A percentile compares a stretch with the other conserved stretches of the same genome.
These are phyloP conservation scores for Phytophthora multivora DNA, from an alignment of 352 stramenopile species.

Conservation along the genomic window DNA sequence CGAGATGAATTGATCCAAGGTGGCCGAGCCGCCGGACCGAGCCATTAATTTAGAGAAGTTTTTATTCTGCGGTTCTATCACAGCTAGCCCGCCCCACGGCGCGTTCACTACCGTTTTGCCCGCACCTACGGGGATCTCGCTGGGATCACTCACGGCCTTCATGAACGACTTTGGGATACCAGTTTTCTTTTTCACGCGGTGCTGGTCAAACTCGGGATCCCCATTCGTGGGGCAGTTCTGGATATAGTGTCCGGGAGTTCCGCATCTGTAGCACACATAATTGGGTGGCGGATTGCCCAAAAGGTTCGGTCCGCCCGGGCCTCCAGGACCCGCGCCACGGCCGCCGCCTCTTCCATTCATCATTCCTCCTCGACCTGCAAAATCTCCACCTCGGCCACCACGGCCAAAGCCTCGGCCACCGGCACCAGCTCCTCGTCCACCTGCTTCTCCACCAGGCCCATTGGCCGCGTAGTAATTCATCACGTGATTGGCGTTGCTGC, in stretches of 20 bases:
- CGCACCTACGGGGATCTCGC: slow-evolving; percentile 80
- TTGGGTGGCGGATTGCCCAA: slow-evolving; percentile 74
- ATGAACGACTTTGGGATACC: slow-evolving; percentile 90
- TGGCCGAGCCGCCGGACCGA: slow-evolving; percentile 86
- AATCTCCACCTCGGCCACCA: slow-evolving; percentile 43
- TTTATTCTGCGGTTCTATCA: slow-evolving; percentile 92
- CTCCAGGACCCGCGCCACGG: slow-evolving; percentile 33
- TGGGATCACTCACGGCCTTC: slow-evolving; percentile 86
- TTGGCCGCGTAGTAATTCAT: slow-evolving; percentile 75
- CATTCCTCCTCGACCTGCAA: slow-evolving; percentile 48
- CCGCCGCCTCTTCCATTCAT: slow-evolving; percentile 55
- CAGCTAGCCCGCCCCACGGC: slow-evolving; percentile 84
- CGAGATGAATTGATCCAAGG: slow-evolving; percentile 90
- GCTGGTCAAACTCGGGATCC: slow-evolving; percentile 87
- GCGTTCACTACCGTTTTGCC: slow-evolving; percentile 90
- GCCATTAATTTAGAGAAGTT: slow-evolving; percentile 93
- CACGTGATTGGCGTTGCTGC: slow-evolving; percentile 81
- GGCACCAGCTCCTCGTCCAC: slow-evolving; percentile 42
- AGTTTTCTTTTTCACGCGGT: slow-evolving; percentile 89
- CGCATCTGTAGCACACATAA: slow-evolving; percentile 88
- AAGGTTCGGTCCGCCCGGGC: slow-evolving; percentile 14
- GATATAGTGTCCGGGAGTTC: slow-evolving; percentile 86
- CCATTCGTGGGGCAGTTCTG: slow-evolving; percentile 90
- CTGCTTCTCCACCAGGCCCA: slow-evolving; percentile 37
- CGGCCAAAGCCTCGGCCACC: slow-evolving; percentile 53